Conservation (phyloP, 2,329 filamentous ascomycete genomes). For the Alternaria sp. region DNA sequence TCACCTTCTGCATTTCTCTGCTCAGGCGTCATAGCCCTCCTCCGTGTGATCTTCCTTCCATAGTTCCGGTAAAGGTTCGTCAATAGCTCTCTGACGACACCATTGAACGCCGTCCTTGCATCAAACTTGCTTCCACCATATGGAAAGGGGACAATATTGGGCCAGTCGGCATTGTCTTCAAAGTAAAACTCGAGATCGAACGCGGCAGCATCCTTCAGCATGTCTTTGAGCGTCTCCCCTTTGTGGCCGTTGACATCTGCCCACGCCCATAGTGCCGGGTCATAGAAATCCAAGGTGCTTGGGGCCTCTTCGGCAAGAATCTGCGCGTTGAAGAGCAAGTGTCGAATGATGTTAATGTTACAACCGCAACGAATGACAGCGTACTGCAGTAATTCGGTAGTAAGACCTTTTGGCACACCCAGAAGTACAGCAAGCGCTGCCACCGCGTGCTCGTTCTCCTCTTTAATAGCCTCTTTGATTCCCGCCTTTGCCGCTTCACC, state of each 20-base stretch:
- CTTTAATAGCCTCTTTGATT: conserved; percentile 38
- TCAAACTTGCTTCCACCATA: conserved; percentile 48
- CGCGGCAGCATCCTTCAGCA: conserved; percentile 42
- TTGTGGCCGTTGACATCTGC: conserved; percentile 40
- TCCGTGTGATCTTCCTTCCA: conserved; percentile 44
- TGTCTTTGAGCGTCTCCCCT: conserved; percentile 40
- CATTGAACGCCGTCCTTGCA: conserved; percentile 34
- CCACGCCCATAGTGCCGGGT: conserved; percentile 47
- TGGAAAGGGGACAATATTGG: conserved; percentile 44
- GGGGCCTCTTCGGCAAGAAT: conserved; percentile 32
- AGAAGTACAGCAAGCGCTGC: conserved; percentile 46
- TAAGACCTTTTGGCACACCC: conserved; percentile 40
- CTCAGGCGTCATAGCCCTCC: conserved; percentile 10
- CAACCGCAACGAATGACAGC: conserved; percentile 44
- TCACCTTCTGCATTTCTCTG: conserved; percentile 7
- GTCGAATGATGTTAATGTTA: conserved; percentile 39
- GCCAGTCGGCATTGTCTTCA: conserved; percentile 39
- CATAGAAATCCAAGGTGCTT: conserved; percentile 43
- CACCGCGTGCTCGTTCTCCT: conserved; percentile 42
- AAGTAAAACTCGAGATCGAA: conserved; percentile 49
- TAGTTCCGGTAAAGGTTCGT: conserved; percentile 44
- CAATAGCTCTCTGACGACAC: conserved; percentile 39
- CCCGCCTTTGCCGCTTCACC: conserved; percentile 47
- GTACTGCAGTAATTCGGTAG: conserved; percentile 39
- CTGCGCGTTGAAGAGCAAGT: conserved; percentile 48